Evolutionary conservation across 2,329 filamentous ascomycete species (phyloP), one percentile per base, ranked within the genome.

Genomic region (Fusarium clavum): DNA sequence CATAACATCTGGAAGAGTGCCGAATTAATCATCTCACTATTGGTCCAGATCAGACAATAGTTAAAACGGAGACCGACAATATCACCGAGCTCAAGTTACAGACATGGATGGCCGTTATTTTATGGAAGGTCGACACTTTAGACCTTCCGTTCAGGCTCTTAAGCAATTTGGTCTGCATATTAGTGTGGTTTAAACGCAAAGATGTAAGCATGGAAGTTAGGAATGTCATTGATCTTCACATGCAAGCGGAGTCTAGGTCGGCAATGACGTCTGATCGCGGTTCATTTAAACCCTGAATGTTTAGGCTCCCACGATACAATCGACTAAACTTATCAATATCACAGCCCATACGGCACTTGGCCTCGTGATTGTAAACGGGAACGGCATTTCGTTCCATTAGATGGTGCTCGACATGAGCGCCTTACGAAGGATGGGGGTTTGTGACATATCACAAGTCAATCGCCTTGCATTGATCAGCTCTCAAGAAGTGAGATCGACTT

Each of bases 401-500:
- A 20, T 30, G 18, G 41, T 57, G 65, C 52, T 58, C 40, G 51
- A 63, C 51, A 51, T 34, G 30, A 47, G 25, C 20, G 14, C 32
- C 24, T 43, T 27, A 24, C 10, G 12, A 22, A 56, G 29, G 41
- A 61, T 48, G 47, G 20, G 18, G 13, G 34, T 54, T 64, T 72
- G 47, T 52, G 64, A 72, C 65, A 70, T 34, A 52, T 71, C 68
- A 71, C 43, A 69, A 68, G 41, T 45, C 64, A 45, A 32, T 24
- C 51, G 29, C 63, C 45, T 53, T 65, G 52, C 67, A 55, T 57
- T 44, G 55, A 53, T 54, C 44, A 25, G 30, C 55, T 64, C 59
- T 67, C 47, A 43, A 24, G 34, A 55, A 46, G 40, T 45, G 30
- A 64, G 55, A 57, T 68, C 64, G 69, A n/a, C 55, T 64, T 24